Conservation (phyloP, 805 yeast genomes). For the Sugiyamaella mastotermitis region DNA sequence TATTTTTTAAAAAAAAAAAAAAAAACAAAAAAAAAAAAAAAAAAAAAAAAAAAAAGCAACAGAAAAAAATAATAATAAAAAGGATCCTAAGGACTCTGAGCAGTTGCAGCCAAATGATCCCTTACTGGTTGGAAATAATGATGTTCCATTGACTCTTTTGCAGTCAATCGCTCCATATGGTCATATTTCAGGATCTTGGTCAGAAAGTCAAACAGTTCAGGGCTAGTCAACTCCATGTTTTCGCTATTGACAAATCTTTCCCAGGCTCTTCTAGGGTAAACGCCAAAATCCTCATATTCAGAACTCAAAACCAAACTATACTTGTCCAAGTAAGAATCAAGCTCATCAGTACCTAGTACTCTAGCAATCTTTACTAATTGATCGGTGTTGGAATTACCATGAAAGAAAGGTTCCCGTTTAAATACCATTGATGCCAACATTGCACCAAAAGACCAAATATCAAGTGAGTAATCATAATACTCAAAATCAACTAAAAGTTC, state of each 20-base stretch:
- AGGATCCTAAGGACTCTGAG: too few species aligned
- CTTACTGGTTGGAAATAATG: slow-evolving; percentile 47
- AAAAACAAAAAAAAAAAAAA: too few species aligned
- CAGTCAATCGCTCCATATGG: slow-evolving; percentile 83
- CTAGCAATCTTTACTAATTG: slow-evolving; percentile 86
- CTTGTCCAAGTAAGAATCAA: slow-evolving; percentile 58
- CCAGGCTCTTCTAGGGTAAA: slow-evolving; percentile 83
- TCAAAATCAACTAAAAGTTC: slow-evolving; percentile 78
- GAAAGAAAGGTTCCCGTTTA: slow-evolving; percentile 87
- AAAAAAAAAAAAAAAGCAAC: too few species aligned
- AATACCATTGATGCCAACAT: slow-evolving; percentile 86
- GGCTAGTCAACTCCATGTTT: slow-evolving; percentile 60
- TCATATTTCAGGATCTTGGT: slow-evolving; percentile 74
- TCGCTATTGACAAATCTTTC: slow-evolving; percentile 61
- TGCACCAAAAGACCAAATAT: slow-evolving; percentile 88
- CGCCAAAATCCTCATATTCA: slow-evolving; percentile 78
- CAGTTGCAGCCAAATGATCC: slow-evolving; percentile 1
- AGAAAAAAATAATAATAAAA: too few species aligned
- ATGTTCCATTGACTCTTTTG: slow-evolving; percentile 82
- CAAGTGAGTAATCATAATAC: slow-evolving; percentile 82
- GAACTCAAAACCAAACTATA: slow-evolving; percentile 64
- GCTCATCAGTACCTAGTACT: slow-evolving; percentile 77
- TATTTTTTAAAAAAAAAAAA: too few species aligned
- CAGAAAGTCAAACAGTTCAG: slow-evolving; percentile 71
- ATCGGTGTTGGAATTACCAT: slow-evolving; percentile 86